Base-by-base conservation (phyloP, 164 flowering plant genomes). In the Brasenia schreberi region DNA sequence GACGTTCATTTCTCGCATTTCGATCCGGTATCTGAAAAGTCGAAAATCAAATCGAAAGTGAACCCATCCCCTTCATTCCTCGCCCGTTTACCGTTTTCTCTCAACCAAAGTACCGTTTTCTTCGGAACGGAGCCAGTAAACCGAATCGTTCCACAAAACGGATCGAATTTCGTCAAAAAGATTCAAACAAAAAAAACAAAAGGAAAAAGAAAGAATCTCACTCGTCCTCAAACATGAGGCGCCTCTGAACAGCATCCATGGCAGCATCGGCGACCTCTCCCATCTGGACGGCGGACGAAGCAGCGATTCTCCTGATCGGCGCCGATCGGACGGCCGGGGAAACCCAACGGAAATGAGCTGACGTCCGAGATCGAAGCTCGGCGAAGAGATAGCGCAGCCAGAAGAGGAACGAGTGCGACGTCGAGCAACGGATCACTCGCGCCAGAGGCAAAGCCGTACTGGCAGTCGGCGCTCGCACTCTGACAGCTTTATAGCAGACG, bases 181-280 rank as follows among this genome's bases (percentile, higher is more conserved):
- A 33, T 33, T 33, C 39, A 33, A 33, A 33, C 39, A 33, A 49
- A 49, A 49, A 49, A 49, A 49, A 49, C 10, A 6, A 49, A 49
- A 1, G 56, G 56, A 49, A 49, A 14, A 49, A 49, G 56, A 61
- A 61, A 61, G 61, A 33, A 33, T 33, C 89, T 53, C 1, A 91
- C 97, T 91, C 96, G 77, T 89, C 97, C 19, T 89, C 96, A 64
- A 89, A 91, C 97, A 91, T 91, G 79, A 91, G 97, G 66, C 87
- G 88, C 19, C 84, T 67, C 82, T 91, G 97, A 64, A 91, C 96
- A 33, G 87, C 90, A 69, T 91, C 96, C 97, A 91, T 91, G 68
- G 75, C 74, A 10, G 86, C 79, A 72, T 87, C 96, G 19, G 81
- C 65, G 6, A 60, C 70, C 52, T 70, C 89, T 4, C 71, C 85